Evolutionary conservation across 2,329 filamentous ascomycete genomes (phyloP).

Genomic region (Macrophomina pseudophaseolina): DNA sequence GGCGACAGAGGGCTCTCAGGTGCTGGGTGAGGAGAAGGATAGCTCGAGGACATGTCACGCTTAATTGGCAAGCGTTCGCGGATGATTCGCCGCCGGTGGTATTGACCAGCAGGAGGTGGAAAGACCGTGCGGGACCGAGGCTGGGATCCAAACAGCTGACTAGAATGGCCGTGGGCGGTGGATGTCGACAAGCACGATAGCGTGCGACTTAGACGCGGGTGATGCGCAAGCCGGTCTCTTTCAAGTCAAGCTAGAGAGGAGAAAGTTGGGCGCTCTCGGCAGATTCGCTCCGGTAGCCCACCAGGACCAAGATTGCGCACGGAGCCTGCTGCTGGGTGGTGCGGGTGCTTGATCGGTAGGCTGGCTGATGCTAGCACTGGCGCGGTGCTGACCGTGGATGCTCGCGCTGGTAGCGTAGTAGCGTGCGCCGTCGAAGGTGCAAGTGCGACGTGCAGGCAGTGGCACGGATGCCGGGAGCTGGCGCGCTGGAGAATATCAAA

Average conservation of each 20-base stretch:
- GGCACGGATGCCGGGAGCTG: constrained; percentile 26
- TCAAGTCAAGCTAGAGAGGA: constrained; percentile 40
- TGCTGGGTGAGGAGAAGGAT: constrained; percentile 48
- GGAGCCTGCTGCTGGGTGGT: constrained; percentile 8
- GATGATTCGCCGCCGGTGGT: constrained; percentile 43
- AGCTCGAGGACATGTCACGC: constrained; percentile 56
- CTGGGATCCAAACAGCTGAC: constrained; percentile 29
- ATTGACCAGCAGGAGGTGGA: constrained; percentile 29
- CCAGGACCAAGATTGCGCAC: constrained; percentile 21
- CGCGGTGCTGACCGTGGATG: constrained; percentile 14
- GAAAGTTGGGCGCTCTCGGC: constrained; percentile 43
- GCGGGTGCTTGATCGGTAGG: constrained; percentile 24
- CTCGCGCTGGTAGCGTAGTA: constrained; percentile 22
- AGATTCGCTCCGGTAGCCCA: constrained; percentile 41
- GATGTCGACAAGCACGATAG: constrained; percentile 45
- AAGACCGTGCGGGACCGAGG: constrained; percentile 30
- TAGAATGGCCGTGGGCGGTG: constrained; percentile 42
- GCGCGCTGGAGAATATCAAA: constrained; percentile 28
- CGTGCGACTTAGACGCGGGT: constrained; percentile 54
- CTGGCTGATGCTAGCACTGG: constrained; percentile 21
- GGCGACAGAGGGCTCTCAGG: constrained; percentile 47
- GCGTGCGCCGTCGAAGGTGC: constrained; percentile 24
- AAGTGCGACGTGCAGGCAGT: constrained; percentile 26
- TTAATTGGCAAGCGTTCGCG: constrained; percentile 42
- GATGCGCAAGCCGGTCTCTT: constrained; percentile 53